Evolutionary conservation across 176 grass and related monocot genomes (phyloP), one percentile per base, ranked within the genome.

Genomic region (Dendrocalamus sinicus): DNA sequence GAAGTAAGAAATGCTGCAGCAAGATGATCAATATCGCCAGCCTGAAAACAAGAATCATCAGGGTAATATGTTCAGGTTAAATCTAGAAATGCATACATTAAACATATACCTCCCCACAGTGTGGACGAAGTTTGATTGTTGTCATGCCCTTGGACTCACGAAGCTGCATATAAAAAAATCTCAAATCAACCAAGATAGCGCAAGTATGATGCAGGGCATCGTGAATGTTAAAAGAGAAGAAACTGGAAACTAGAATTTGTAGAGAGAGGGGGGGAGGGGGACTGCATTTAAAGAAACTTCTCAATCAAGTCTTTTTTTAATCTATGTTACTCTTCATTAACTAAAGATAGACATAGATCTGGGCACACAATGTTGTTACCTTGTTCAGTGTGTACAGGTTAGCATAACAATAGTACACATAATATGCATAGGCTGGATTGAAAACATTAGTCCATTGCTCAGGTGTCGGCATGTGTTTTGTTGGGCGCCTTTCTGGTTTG

Each of bases 371-470:
- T 67, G 5, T 50, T 48, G 39, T 30, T 83, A 98, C 95, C 91
- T 98, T 98, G 88, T 98, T 98, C 23, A 95, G 86, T 70, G 93
- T 93, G 73, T 95, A 95, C 47, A 98, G 37, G 74, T 98, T 95
- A 70, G 95, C 95, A 90, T 98, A 93, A 64, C 89, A 98, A 52
- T 95, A 98, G 91, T 98, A 98, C 48, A 86, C 93, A 89, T 98
- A 98, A 85, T 98, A 98, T 62, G 95, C 89, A 77, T 92, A 95
- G 9, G 95, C 93, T 84, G 95, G 93, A 91, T 98, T 98, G 72
- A 98, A 98, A 73, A 93, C 72, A 87, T 98, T 95, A 80, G 90
- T 93, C 95, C 95, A 98, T 63, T 98, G 93, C 71, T 79, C 87
- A 78, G 95, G 95, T 10, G 93, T 98, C 0, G 91, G 93, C 95